Percentiles rank a stretch among this genome's conserved stretches.
Conservation (phyloP, 441 rosid species). For the Adansonia madagascariensis region DNA sequence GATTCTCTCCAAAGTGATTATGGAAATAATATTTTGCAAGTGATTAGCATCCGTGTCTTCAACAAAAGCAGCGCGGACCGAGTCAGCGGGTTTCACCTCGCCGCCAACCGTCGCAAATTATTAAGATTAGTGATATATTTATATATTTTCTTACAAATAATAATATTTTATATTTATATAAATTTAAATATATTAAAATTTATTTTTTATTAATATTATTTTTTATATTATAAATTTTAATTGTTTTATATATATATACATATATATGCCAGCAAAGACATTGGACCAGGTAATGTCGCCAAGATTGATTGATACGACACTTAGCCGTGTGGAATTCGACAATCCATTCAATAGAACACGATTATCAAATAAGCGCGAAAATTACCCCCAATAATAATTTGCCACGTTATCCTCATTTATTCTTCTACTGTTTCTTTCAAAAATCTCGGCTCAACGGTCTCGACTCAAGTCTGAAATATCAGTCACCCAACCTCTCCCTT, state of each 20-base stretch:
- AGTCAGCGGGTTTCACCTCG: background rate
- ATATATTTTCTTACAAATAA: too few relatives aligned
- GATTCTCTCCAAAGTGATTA: too few relatives aligned
- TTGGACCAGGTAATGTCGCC: too few relatives aligned
- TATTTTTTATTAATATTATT: too few relatives aligned
- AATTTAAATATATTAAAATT: too few relatives aligned
- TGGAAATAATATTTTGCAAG: too few relatives aligned
- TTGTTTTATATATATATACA: too few relatives aligned
- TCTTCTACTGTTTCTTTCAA: background rate
- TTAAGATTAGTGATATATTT: too few relatives aligned
- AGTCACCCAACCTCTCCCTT: background rate
- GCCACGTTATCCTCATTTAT: background rate
- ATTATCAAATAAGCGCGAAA: background rate
- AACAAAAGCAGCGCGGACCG: background rate
- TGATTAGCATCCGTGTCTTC: too few relatives aligned
- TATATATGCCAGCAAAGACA: too few relatives aligned
- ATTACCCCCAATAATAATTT: background rate
- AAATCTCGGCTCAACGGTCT: slow-evolving; percentile 4
- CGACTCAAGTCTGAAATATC: background rate
- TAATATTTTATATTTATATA: too few relatives aligned
- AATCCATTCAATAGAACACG: background rate
- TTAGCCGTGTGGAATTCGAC: background rate
- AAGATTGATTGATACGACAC: background rate
- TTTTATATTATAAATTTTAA: too few relatives aligned
- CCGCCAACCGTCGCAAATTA: background rate